Percentiles rank a stretch among this genome's conserved stretches.
These are phyloP conservation scores for Teunomyces pallodes DNA, from an alignment of 805 yeast species.

Conservation along the genomic window DNA sequence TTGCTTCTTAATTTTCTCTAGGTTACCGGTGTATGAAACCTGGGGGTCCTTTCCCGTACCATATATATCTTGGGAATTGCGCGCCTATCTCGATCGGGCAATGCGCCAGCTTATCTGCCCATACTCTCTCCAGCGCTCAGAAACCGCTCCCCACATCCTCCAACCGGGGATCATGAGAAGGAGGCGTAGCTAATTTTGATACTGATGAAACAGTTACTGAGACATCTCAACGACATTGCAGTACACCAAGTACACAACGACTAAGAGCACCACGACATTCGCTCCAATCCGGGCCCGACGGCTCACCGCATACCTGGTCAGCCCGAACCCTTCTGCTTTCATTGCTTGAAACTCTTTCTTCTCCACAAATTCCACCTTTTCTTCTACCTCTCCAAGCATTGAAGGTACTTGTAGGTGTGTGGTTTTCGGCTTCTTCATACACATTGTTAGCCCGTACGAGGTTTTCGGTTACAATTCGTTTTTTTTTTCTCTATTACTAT, in stretches of 20 bases:
- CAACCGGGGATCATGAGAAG: too few relatives aligned
- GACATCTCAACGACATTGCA: neutral
- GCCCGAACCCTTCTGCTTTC: too few relatives aligned
- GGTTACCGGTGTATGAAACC: too few relatives aligned
- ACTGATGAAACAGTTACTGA: too few relatives aligned
- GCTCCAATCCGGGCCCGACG: neutral
- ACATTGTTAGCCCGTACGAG: neutral
- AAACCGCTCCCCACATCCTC: too few relatives aligned
- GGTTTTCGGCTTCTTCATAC: constrained; percentile 5
- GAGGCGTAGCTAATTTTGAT: too few relatives aligned
- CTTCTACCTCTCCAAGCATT: neutral
- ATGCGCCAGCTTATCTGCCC: neutral
- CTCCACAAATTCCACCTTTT: neutral
- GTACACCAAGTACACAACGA: neutral
- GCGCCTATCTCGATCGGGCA: neutral
- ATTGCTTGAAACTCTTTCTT: too few relatives aligned
- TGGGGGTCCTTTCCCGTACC: neutral
- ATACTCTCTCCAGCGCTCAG: too few relatives aligned
- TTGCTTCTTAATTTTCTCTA: neutral
- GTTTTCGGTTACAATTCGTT: neutral
- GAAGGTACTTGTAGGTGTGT: neutral
- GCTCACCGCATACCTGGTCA: neutral
- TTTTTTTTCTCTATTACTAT: neutral
- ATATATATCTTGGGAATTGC: neutral
- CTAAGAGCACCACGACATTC: neutral